Conservation (phyloP, 208 protist species). For the Strigomonas culicis region DNA sequence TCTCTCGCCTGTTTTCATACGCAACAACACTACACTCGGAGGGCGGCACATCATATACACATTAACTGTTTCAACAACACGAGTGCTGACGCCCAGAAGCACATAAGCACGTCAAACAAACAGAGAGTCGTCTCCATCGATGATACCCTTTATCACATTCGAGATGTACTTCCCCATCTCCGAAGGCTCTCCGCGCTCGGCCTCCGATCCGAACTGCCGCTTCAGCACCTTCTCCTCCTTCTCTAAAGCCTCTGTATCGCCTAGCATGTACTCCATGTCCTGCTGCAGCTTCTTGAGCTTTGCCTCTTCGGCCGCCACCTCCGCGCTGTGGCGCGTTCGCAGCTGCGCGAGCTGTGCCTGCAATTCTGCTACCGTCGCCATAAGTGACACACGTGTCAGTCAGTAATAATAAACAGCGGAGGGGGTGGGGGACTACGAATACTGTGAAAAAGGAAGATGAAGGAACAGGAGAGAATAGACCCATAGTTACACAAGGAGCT, state of each 20-base stretch:
- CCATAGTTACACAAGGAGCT: no score
- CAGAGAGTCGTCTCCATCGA: conserved; percentile 39
- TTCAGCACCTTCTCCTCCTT: conserved; percentile 27
- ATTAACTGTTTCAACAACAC: conserved; percentile 2
- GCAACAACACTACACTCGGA: no score
- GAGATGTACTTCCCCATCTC: conserved; percentile 14
- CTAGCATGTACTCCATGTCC: conserved; percentile 29
- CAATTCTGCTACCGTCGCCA: conserved; percentile 18
- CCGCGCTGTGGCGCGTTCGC: conserved; percentile 24
- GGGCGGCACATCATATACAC: no score
- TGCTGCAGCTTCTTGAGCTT: conserved; percentile 32
- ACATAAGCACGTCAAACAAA: conserved; percentile 6
- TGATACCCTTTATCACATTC: conserved; percentile 23
- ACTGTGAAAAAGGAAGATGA: conserved; percentile 10
- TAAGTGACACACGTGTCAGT: not conserved
- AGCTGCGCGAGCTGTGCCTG: conserved; percentile 31
- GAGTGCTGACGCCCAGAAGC: not conserved
- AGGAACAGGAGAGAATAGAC: not conserved
- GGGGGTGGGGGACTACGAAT: not conserved
- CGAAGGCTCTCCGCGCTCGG: not conserved
- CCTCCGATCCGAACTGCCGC: conserved; percentile 17
- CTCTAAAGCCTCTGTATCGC: conserved; percentile 26
- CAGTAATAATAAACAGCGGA: conserved; percentile 4
- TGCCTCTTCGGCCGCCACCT: conserved; percentile 25
- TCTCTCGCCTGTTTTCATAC: no score